Evolutionary conservation across 2,329 filamentous ascomycete species (phyloP).

Genomic region (Monilinia polystroma): DNA sequence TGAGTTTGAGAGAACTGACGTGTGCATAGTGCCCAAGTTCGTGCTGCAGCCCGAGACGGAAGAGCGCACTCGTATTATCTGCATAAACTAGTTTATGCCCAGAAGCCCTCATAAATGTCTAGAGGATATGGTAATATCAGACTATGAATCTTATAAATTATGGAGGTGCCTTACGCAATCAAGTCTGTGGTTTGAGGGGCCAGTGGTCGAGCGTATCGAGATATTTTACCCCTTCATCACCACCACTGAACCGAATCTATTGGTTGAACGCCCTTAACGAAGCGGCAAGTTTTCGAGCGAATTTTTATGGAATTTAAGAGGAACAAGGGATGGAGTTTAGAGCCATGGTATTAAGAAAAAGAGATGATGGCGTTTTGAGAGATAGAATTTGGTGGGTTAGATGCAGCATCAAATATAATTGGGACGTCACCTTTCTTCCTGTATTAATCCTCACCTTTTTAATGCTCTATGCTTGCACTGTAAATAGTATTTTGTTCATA

Average conservation of each 20-base stretch:
- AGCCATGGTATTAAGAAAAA: neutral
- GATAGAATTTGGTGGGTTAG: neutral
- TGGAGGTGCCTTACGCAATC: neutral
- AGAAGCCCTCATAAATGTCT: slow-evolving; percentile 16
- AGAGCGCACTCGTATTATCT: slow-evolving; percentile 32
- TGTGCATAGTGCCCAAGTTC: slow-evolving; percentile 29
- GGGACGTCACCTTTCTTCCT: neutral
- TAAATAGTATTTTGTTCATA: neutral
- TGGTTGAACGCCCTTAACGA: neutral
- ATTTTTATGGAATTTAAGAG: neutral
- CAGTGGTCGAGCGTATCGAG: neutral
- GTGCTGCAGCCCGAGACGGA: slow-evolving; percentile 27
- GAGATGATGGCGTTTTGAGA: neutral
- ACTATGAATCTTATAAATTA: neutral
- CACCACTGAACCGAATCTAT: neutral
- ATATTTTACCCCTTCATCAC: neutral
- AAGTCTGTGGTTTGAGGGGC: neutral
- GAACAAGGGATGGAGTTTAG: neutral
- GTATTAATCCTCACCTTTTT: neutral
- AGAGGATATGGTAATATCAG: neutral
- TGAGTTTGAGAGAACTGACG: slow-evolving; percentile 19
- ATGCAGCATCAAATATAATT: neutral
- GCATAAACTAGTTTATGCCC: slow-evolving; percentile 25
- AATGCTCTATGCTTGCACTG: neutral
- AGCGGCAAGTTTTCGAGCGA: neutral